phyloP scores from a whole-genome alignment of 2,329 filamentous ascomycete species.

The Sporothrix inflata region DNA sequence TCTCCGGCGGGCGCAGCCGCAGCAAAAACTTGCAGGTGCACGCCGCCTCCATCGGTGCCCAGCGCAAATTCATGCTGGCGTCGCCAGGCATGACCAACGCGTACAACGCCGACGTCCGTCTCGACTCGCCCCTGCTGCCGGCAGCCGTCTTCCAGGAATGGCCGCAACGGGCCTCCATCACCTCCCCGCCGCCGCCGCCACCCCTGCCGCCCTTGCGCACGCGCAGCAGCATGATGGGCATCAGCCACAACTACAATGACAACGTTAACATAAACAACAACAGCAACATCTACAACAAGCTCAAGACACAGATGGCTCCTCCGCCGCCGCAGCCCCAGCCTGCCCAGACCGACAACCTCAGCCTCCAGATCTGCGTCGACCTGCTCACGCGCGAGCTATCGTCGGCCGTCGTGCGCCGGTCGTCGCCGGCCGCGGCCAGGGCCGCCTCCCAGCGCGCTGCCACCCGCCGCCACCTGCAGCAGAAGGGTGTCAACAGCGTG shows the following conservation, averaged over 20 bases:
- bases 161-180: not conserved
- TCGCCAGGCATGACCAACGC: not conserved
- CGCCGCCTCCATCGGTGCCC: not conserved
- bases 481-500: not conserved
- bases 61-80: slow-evolving; percentile 22
- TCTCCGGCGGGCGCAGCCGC: not conserved
- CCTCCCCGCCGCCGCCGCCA: not conserved
- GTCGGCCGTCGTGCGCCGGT: slow-evolving; percentile 41
- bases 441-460: slow-evolving; percentile 23
- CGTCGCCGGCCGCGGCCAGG: slow-evolving; percentile 12
- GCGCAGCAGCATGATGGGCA: slow-evolving; percentile 12
- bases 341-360: slow-evolving; percentile 43
- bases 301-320: slow-evolving; percentile 13
- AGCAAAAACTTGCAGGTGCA: not conserved
- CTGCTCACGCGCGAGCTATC: slow-evolving; percentile 56
- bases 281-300: slow-evolving; percentile 2
- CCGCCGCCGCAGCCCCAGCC: slow-evolving; percentile 25
- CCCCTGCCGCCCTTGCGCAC: slow-evolving; percentile 23
- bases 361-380: slow-evolving; percentile 56
- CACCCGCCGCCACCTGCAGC: slow-evolving; percentile 18
- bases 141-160: not conserved
- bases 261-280: not conserved
- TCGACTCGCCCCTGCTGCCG: not conserved
- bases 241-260: not conserved
- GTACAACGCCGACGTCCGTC: not conserved